Conservation (phyloP, 257 asterid species). For the Ophiorrhiza pumila region DNA sequence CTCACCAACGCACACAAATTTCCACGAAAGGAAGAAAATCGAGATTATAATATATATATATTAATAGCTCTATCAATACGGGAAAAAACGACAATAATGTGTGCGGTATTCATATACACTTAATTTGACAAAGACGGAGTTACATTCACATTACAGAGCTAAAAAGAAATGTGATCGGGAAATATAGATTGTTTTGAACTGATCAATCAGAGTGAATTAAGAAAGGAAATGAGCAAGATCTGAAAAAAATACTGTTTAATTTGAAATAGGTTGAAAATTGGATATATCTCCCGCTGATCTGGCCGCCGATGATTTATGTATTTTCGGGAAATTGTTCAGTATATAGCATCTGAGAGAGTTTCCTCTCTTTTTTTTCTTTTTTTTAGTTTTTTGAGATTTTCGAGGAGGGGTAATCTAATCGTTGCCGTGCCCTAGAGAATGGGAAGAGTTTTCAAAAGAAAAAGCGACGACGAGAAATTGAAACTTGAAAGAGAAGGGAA, state of each 20-base stretch:
- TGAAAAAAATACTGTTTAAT: slow-evolving; percentile 21
- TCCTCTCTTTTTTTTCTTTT: too few species aligned
- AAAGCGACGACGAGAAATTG: slow-evolving; percentile 33
- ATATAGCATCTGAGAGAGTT: not conserved
- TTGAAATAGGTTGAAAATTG: slow-evolving; percentile 26
- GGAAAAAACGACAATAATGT: not conserved
- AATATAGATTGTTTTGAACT: slow-evolving; percentile 17
- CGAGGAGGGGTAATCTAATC: slow-evolving; percentile 12
- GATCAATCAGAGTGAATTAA: slow-evolving; percentile 42
- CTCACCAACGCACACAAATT: slow-evolving; percentile 31
- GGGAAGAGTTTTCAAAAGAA: slow-evolving; percentile 28
- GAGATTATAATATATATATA: too few species aligned
- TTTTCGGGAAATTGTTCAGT: not conserved
- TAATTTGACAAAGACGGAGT: not conserved
- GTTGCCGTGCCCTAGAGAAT: slow-evolving; percentile 48
- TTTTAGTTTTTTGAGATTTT: slow-evolving; percentile 19
- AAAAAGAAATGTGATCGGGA: slow-evolving; percentile 24
- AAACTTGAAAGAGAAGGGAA: slow-evolving; percentile 18
- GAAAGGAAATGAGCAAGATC: slow-evolving; percentile 57
- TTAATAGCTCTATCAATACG: too few species aligned
- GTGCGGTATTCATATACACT: not conserved
- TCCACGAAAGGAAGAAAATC: not conserved
- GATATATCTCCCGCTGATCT: slow-evolving; percentile 24
- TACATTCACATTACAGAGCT: not conserved
- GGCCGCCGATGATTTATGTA: slow-evolving; percentile 1